Percentiles rank a stretch among this genome's conserved stretches.
phyloP scores from a whole-genome alignment of 2,329 filamentous ascomycete genomes.

The Pseudogymnoascus sp. region DNA sequence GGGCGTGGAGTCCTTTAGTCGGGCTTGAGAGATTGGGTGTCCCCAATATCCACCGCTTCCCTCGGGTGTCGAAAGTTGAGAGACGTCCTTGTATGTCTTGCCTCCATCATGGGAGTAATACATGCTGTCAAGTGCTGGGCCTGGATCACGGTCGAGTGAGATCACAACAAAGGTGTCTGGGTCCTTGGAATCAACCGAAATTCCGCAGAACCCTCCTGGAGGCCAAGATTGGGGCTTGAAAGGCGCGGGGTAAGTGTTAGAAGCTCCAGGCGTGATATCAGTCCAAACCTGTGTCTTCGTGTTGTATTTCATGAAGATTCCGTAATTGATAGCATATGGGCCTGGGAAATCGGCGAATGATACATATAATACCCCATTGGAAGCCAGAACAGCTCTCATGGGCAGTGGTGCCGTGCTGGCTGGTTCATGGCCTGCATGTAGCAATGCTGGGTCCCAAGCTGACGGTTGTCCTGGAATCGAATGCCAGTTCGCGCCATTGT shows the following conservation, averaged over 20 bases:
- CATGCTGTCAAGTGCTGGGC: slow-evolving; percentile 17
- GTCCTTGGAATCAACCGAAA: slow-evolving; percentile 15
- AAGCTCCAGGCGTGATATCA: background rate
- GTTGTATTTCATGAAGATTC: background rate
- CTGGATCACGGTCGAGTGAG: slow-evolving; percentile 16
- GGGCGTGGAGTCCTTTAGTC: slow-evolving; percentile 13
- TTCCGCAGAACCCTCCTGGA: slow-evolving; percentile 15
- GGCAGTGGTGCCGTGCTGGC: slow-evolving; percentile 13
- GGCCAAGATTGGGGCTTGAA: slow-evolving; percentile 16
- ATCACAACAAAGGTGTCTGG: slow-evolving; percentile 16
- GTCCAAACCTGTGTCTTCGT: background rate
- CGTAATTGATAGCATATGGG: background rate
- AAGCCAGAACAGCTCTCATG: slow-evolving; percentile 12
- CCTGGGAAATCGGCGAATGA: background rate
- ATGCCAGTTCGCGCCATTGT: slow-evolving; percentile 13
- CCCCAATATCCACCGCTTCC: slow-evolving; percentile 14
- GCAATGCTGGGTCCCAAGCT: slow-evolving; percentile 10
- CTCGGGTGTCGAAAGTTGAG: slow-evolving; percentile 12
- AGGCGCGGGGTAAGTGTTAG: slow-evolving; percentile 14
- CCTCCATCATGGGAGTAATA: slow-evolving; percentile 15
- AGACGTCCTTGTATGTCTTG: slow-evolving; percentile 16
- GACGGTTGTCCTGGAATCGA: slow-evolving; percentile 13
- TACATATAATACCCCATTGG: background rate
- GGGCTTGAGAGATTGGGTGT: slow-evolving; percentile 18
- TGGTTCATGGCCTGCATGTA: slow-evolving; percentile 13